Conservation (phyloP, 169 alveolate genomes). For the Cytauxzoon felis region DNA sequence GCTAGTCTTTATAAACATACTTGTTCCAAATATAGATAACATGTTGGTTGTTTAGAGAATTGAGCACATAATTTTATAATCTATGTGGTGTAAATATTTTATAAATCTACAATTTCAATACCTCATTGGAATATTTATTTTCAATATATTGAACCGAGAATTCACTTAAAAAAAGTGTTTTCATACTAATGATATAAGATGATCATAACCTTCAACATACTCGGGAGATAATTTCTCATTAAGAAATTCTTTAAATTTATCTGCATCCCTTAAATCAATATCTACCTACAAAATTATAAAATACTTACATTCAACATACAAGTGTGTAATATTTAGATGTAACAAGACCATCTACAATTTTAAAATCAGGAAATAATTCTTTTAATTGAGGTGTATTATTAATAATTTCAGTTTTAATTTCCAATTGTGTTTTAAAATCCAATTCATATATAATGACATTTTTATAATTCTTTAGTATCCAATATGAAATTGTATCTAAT, state of each 20-base stretch:
- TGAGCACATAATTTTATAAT: background rate
- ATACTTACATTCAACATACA: constrained; percentile 2
- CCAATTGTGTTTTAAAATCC: constrained; percentile 30
- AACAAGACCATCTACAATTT: background rate
- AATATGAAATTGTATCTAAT: constrained; percentile 27
- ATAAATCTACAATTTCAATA: background rate
- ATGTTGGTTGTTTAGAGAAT: background rate
- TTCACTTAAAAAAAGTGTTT: constrained; percentile 32
- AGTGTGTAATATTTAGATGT: constrained; percentile 27
- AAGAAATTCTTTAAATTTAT: constrained; percentile 4
- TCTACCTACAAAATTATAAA: background rate
- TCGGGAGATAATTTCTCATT: no score
- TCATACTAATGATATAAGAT: no score
- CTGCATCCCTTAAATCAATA: background rate
- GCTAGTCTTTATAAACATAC: background rate
- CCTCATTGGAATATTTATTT: constrained; percentile 8
- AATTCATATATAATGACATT: constrained; percentile 39
- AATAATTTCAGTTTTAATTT: constrained; percentile 20
- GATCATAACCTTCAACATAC: no score
- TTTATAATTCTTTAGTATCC: constrained; percentile 9
- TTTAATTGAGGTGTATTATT: background rate
- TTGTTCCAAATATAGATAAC: no score
- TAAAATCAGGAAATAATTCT: constrained; percentile 9
- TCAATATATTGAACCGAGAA: constrained; percentile 11
- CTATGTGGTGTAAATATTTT: background rate